Conservation (phyloP, 1,284 basidiomycete species). For the Pascua sp. region DNA sequence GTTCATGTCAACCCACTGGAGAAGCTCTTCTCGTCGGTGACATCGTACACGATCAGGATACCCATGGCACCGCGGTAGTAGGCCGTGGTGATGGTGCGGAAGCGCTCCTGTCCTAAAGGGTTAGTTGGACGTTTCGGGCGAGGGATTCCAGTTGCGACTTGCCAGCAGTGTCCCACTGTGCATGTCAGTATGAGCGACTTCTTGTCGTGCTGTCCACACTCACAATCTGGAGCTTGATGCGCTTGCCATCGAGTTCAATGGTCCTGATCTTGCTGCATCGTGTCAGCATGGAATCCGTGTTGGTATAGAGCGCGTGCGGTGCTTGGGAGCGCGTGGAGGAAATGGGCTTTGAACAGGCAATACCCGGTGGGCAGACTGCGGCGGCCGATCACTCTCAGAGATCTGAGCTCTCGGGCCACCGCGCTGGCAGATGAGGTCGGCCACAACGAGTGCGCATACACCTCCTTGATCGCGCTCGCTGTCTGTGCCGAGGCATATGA, state of each 20-base stretch:
- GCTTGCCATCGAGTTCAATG: slow-evolving; percentile 99
- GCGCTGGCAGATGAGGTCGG: too few relatives aligned
- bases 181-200: slow-evolving; percentile 5
- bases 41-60: slow-evolving; percentile 96
- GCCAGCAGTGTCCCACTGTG: slow-evolving; percentile 96
- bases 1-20: slow-evolving; percentile 66
- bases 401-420: too few relatives aligned
- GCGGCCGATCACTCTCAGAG: background rate
- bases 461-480: too few relatives aligned
- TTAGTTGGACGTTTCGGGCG: background rate
- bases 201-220: slow-evolving; percentile 47
- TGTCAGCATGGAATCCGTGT: background rate
- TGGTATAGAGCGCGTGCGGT: too few relatives aligned
- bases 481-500: too few relatives aligned
- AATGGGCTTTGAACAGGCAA: background rate
- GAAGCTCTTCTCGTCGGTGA: slow-evolving; percentile 97
- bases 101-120: slow-evolving; percentile 80
- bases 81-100: slow-evolving; percentile 99
- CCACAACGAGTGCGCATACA: too few relatives aligned
- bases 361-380: background rate
- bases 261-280: slow-evolving; percentile 70
- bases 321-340: background rate
- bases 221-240: slow-evolving; percentile 98
- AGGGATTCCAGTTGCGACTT: slow-evolving; percentile 5
- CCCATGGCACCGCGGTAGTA: slow-evolving; percentile 99